Evolutionary conservation across 2,329 filamentous ascomycete species (phyloP).

Genomic region (Colletotrichum tropicale): DNA sequence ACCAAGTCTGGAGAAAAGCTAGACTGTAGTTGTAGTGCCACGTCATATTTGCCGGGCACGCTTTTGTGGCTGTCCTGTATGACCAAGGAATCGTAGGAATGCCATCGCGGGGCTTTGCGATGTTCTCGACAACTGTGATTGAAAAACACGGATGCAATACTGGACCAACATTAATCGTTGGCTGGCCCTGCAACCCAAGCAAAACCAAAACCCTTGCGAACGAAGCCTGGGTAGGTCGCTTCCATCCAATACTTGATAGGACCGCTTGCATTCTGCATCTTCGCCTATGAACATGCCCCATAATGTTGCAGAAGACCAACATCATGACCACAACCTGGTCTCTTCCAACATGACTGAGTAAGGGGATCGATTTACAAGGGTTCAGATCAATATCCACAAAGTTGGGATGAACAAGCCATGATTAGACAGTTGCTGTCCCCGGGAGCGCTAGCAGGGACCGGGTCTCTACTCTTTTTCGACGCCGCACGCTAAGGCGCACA

Average conservation of each 20-base stretch:
- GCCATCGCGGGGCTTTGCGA: too few relatives aligned
- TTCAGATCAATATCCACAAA: neutral
- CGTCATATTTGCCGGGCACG: too few relatives aligned
- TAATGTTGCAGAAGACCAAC: neutral
- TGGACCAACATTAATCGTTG: neutral
- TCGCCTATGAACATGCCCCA: neutral
- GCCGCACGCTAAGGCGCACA: neutral
- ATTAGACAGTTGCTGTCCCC: neutral
- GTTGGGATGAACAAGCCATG: neutral
- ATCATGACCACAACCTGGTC: fast-evolving
- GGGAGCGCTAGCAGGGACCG: neutral
- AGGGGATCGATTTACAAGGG: neutral
- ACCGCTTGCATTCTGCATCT: neutral
- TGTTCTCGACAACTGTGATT: too few relatives aligned
- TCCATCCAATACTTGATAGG: neutral
- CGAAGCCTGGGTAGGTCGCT: neutral
- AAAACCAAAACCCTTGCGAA: fast-evolving
- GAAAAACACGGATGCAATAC: neutral
- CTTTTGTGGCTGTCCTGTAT: too few relatives aligned
- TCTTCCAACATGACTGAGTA: neutral
- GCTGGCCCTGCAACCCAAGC: neutral
- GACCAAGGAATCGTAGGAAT: too few relatives aligned
- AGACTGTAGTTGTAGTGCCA: too few relatives aligned
- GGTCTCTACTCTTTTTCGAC: neutral
- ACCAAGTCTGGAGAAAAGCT: fast-evolving